phyloP scores from a whole-genome alignment of 805 yeast species.

The Barnettozyma siamensis region DNA sequence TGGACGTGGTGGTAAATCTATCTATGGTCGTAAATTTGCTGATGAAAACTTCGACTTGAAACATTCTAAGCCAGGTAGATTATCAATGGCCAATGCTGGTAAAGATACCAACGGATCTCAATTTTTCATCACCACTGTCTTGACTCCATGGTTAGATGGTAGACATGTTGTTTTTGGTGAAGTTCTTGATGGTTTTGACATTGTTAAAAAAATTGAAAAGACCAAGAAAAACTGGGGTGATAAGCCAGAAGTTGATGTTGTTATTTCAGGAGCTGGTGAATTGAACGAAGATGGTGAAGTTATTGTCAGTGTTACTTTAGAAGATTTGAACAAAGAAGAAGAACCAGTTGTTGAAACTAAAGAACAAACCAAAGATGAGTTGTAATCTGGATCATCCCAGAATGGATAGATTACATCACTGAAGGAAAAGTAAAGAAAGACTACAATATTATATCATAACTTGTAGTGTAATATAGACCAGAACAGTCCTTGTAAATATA shows the following conservation, averaged over 20 bases:
- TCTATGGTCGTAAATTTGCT: constrained; percentile 64
- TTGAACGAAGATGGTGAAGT: constrained; percentile 33
- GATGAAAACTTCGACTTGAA: constrained; percentile 60
- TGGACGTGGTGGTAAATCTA: constrained; percentile 92
- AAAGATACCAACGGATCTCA: constrained; percentile 92
- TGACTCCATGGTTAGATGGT: constrained; percentile 81
- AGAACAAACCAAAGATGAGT: constrained; percentile 29
- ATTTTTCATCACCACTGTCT: constrained; percentile 80
- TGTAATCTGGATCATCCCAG: too few species aligned
- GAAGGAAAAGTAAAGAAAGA: too few species aligned
- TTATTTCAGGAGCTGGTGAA: constrained; percentile 69
- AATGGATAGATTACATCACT: too few species aligned
- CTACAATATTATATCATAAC: too few species aligned
- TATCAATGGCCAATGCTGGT: constrained; percentile 92
- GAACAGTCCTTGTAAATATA: not conserved
- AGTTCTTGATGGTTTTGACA: constrained; percentile 83
- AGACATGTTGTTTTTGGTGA: constrained; percentile 96
- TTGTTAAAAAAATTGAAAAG: constrained; percentile 67
- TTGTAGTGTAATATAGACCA: too few species aligned
- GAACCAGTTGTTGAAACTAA: constrained; percentile 17
- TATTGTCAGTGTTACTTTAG: constrained; percentile 18
- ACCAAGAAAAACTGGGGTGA: constrained; percentile 68
- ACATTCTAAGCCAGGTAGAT: constrained; percentile 74
- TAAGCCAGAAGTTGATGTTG: constrained; percentile 61
- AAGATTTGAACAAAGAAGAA: constrained; percentile 1